Base-by-base conservation (phyloP, 2,329 filamentous ascomycete species). In the Hirsutella minnesotensis region DNA sequence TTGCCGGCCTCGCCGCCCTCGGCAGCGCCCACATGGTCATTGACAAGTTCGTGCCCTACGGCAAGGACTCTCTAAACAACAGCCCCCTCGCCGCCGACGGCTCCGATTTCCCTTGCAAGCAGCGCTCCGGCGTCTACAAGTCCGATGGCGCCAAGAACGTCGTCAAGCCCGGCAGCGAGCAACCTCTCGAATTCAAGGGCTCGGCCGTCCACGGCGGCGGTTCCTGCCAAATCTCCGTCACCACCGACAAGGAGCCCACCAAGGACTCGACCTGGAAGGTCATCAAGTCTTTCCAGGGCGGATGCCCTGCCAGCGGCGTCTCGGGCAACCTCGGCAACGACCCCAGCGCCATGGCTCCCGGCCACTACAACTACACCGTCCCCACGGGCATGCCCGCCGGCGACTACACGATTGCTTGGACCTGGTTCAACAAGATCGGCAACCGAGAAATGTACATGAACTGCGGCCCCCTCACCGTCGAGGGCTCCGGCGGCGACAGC, bases 371-470 rank as follows among this genome's bases (percentile, higher is more conserved):
- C 24, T 94, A 81, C 65, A 74, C 65, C 0, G 77, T 95, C 5
- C 90, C 89, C 0, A 59, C 71, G 0, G 75, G 80, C 19, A 72
- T 95, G 38, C 77, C 81, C 9, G 67, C 80, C 1, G 92, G 90
- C 4, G 74, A 88, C 34, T 89, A 84, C 21, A 85, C 81, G 0
- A 70, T 96, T 5, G 86, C 86, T 0, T 96, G 89, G 88, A 87
- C 87, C 1, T 96, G 92, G 92, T 79, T 94, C 64, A 96, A 96
- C 69, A 83, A 83, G 46, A 56, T 94, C 9, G 92, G 92, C 3
- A 95, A 95, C 67, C 81, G 89, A 1, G 92, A 96, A 59, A 87
- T 95, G 73, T 95, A 96, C 72, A 94, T 95, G 88, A 94, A 95
- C 73, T 98, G 90, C 53, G 86, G 83, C 0, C 78, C 86, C 0